Evolutionary conservation across 2,329 filamentous ascomycete species (phyloP), one percentile per base, ranked within the genome.

Genomic region (Tolypocladium album): DNA sequence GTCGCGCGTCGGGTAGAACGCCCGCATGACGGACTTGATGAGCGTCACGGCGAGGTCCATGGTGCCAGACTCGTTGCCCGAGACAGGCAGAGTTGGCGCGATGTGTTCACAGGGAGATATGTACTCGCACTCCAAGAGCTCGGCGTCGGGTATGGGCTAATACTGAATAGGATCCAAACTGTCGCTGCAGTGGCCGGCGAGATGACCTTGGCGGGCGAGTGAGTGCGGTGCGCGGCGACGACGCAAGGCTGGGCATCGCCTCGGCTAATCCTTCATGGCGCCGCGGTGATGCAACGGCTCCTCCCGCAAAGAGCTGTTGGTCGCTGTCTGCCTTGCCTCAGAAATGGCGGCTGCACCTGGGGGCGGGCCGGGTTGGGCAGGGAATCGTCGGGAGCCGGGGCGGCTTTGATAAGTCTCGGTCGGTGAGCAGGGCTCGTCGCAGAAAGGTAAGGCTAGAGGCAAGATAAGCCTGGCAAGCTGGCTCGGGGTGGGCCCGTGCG

Each of bases 1-100:
- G 69, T 94, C 88, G 68, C 91, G 88, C 42, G 88, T 91, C 64
- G 89, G 83, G 75, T 94, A 95, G 77, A 96, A 96, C 60, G 90
- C 87, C 71, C 92, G 89, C 69, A 87, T 88, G 45, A 92, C 89
- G 59, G 88, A 94, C 74, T 92, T 90, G 69, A 97, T 86, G 65
- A 97, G 86, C 47, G 88, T 87, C 72, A 92, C 79, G n/a, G 81
- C 80, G 62, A 83, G 73, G 71, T 83, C 80, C 78, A 82, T 80
- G 58, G 55, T 64, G 66, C 27, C 50, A 55, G 11, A 22, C 2
- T 4, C n/a, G 13, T 34, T 6, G 20, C 50, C 50, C 31, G 50
- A 55, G 12, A 22, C 31, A 38, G 13, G 31, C 8, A 22, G 31
- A 20, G 7, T 15, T 8, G 47, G 20, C 27, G 47, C 27, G 15